Conservation (phyloP, 1,139 yeast genomes). For the Suhomyces chickasaworum region DNA sequence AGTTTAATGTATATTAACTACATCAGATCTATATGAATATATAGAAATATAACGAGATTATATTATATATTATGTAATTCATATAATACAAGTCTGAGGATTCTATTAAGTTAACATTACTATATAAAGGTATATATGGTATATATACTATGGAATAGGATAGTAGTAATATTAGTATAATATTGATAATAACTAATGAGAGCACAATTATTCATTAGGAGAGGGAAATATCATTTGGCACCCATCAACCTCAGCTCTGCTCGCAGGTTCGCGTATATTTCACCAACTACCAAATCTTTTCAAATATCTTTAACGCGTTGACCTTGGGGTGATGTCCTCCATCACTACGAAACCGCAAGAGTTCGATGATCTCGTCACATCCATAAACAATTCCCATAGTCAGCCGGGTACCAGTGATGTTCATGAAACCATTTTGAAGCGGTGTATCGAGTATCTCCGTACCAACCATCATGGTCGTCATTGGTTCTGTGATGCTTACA, state of each 20-base stretch:
- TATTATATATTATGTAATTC: too few species aligned
- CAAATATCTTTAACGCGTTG: neutral
- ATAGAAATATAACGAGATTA: too few species aligned
- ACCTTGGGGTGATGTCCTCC: constrained; percentile 4
- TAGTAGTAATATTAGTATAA: too few species aligned
- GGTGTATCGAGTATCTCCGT: constrained; percentile 29
- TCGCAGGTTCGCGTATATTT: neutral
- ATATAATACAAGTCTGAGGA: too few species aligned
- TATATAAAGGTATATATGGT: too few species aligned
- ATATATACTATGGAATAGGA: too few species aligned
- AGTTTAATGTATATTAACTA: too few species aligned
- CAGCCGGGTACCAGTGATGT: constrained; percentile 28
- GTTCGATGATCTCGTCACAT: constrained; percentile 26
- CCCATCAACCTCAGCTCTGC: neutral
- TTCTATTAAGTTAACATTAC: too few species aligned
- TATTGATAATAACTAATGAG: too few species aligned
- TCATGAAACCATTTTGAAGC: constrained; percentile 31
- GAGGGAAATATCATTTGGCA: too few species aligned
- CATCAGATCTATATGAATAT: too few species aligned
- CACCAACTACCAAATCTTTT: neutral
- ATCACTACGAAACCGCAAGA: constrained; percentile 25
- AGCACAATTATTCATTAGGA: too few species aligned
- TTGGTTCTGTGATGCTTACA: constrained; percentile 56
- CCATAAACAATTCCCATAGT: constrained; percentile 27
- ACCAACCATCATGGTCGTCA: constrained; percentile 35